These are phyloP conservation scores for Amesomyces nigricolor DNA, from an alignment of 2,329 filamentous ascomycete species.

Conservation along the genomic window DNA sequence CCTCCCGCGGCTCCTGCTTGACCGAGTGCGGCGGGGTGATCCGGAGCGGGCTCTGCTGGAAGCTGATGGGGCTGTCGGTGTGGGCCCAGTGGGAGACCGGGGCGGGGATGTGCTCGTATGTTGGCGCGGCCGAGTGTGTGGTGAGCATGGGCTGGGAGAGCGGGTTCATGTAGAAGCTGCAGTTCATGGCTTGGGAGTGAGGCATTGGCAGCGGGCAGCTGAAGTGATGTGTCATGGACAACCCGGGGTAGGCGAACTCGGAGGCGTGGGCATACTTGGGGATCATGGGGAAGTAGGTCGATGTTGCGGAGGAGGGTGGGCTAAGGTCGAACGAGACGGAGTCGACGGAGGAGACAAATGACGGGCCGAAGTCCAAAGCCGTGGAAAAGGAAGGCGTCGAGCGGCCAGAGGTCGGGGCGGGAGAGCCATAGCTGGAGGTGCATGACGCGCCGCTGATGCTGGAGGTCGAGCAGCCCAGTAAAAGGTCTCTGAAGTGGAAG, in stretches of 20 bases:
- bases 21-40: constrained; percentile 27
- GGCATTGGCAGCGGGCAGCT: constrained; percentile 12
- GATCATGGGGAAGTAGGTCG: constrained; percentile 28
- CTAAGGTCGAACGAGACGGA: constrained; percentile 29
- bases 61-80: constrained; percentile 23
- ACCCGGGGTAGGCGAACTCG: constrained; percentile 11
- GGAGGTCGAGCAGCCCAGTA: constrained; percentile 23
- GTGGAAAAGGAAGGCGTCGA: constrained; percentile 28
- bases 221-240: constrained; percentile 17
- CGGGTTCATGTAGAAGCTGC: constrained; percentile 13
- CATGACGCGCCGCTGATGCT: constrained; percentile 30
- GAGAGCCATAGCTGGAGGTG: constrained; percentile 29
- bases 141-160: constrained; percentile 9
- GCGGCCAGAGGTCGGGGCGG: constrained; percentile 31
- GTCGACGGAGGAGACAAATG: constrained; percentile 22
- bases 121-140: constrained; percentile 5
- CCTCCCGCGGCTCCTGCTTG: constrained; percentile 14
- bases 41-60: constrained; percentile 14
- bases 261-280: constrained; percentile 8
- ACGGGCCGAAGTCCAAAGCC: constrained; percentile 22
- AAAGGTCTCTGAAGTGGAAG: constrained; percentile 25
- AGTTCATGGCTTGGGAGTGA: constrained; percentile 19
- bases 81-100: constrained; percentile 16
- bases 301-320: constrained; percentile 30
- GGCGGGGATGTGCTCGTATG: constrained; percentile 13